Conservation (phyloP, 768 basidiomycete genomes). For the Rhodosporidiobolus sp. region DNA sequence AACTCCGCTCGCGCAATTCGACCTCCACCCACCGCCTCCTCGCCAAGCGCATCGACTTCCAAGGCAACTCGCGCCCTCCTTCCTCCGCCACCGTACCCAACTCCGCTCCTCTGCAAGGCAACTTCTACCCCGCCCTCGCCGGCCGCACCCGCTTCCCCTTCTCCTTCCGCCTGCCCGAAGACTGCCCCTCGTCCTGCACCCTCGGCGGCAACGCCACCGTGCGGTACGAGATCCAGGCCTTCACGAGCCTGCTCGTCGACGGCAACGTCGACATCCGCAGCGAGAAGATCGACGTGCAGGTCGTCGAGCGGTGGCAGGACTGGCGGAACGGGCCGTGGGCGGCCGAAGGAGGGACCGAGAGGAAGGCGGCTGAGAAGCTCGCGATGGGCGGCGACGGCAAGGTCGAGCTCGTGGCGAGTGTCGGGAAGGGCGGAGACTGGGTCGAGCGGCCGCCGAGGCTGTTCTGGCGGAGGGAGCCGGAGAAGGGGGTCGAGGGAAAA, state of each 20-base stretch:
- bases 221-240: slow-evolving; percentile 39
- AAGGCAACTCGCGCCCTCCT: slow-evolving; percentile 39
- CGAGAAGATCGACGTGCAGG: slow-evolving; percentile 24
- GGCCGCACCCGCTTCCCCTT: slow-evolving; percentile 43
- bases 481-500: slow-evolving; percentile 16
- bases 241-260: slow-evolving; percentile 25
- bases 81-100: slow-evolving; percentile 37
- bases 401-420: slow-evolving; percentile 20
- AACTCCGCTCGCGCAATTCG: slow-evolving; percentile 41
- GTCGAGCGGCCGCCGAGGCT: slow-evolving; percentile 26
- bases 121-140: slow-evolving; percentile 38
- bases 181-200: slow-evolving; percentile 34
- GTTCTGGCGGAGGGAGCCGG: slow-evolving; percentile 37
- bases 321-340: slow-evolving; percentile 37
- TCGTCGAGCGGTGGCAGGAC: slow-evolving; percentile 43
- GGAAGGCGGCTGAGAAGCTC: slow-evolving; percentile 12
- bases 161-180: slow-evolving; percentile 33
- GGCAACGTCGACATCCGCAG: slow-evolving; percentile 33
- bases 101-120: slow-evolving; percentile 12
- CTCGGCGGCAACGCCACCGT: slow-evolving; percentile 39
- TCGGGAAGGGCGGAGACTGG: slow-evolving; percentile 21
- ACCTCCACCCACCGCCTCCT: slow-evolving; percentile 41
- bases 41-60: slow-evolving; percentile 36
- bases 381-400: slow-evolving; percentile 24
- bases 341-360: neutral